Conservation (phyloP, 305 asterid genomes). For the Solanum chacoense region DNA sequence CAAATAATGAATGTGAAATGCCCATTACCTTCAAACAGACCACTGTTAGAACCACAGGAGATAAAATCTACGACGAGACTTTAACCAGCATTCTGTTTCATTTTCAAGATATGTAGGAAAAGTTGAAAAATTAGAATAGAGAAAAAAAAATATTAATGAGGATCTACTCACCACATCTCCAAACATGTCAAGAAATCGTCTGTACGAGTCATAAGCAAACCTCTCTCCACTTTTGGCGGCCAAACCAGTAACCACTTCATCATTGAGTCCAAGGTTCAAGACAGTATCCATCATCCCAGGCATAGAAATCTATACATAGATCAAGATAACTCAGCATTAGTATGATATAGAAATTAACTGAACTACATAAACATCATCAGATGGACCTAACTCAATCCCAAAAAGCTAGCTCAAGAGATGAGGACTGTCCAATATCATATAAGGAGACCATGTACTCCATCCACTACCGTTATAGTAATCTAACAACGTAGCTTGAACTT, state of each 20-base stretch:
- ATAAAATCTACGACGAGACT: not conserved
- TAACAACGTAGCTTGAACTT: not conserved
- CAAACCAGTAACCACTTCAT: slow-evolving; percentile 77
- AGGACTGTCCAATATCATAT: not conserved
- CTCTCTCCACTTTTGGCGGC: slow-evolving; percentile 91
- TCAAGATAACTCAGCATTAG: not conserved
- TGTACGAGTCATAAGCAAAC: slow-evolving; percentile 82
- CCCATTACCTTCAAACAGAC: slow-evolving; percentile 60
- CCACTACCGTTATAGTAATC: not conserved
- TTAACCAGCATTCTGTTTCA: not conserved
- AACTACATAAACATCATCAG: not conserved
- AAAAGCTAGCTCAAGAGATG: not conserved
- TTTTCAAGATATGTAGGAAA: not conserved
- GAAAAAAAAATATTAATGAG: not conserved
- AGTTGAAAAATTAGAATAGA: not conserved
- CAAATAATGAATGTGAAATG: slow-evolving; percentile 72
- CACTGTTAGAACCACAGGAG: not conserved
- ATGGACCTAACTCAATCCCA: not conserved
- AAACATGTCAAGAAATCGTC: slow-evolving; percentile 94
- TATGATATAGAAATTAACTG: not conserved
- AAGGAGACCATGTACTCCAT: not conserved
- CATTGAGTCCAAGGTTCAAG: slow-evolving; percentile 87
- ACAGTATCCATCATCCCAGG: slow-evolving; percentile 99
- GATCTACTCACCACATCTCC: slow-evolving; percentile 69
- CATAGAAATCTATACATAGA: slow-evolving; percentile 62